Conservation (phyloP, 345 rosid genomes). For the Arabidopsis suecica region DNA sequence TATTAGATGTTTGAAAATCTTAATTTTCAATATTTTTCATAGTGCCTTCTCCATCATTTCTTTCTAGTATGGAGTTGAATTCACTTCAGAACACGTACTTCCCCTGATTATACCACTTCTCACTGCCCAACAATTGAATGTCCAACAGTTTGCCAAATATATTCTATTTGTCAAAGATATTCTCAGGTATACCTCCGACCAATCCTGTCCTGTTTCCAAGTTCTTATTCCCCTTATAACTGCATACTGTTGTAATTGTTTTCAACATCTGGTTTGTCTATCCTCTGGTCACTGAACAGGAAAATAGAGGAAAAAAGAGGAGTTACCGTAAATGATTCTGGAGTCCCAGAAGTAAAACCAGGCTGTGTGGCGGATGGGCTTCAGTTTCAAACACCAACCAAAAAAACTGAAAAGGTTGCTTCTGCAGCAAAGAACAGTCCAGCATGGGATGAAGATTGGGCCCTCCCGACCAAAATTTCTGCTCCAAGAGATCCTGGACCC, state of each 20-base stretch:
- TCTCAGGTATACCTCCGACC: slow-evolving; percentile 60
- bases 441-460: slow-evolving; percentile 98
- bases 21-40: slow-evolving; percentile 1
- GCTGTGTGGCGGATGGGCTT: slow-evolving; percentile 51
- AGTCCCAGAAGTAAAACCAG: slow-evolving; percentile 57
- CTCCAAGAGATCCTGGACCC: slow-evolving; percentile 37
- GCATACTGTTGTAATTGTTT: slow-evolving; percentile 8
- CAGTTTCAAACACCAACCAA: slow-evolving; percentile 57
- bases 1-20: background rate
- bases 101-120: slow-evolving; percentile 86
- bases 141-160: slow-evolving; percentile 94
- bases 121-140: slow-evolving; percentile 87
- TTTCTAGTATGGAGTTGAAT: slow-evolving; percentile 86
- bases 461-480: slow-evolving; percentile 48
- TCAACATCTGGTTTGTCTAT: slow-evolving; percentile 13
- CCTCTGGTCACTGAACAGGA: slow-evolving; percentile 50
- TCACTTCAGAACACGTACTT: slow-evolving; percentile 84
- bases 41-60: slow-evolving; percentile 21
- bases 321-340: slow-evolving; percentile 69
- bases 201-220: background rate
- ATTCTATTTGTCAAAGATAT: slow-evolving; percentile 88
- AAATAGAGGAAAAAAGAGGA: slow-evolving; percentile 83
- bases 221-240: slow-evolving; percentile 1
- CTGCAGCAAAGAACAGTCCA: slow-evolving; percentile 53
- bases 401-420: slow-evolving; percentile 51